These are phyloP conservation scores for Protostelium mycophagum DNA, from an alignment of 78 protist genomes.

Conservation along the genomic window DNA sequence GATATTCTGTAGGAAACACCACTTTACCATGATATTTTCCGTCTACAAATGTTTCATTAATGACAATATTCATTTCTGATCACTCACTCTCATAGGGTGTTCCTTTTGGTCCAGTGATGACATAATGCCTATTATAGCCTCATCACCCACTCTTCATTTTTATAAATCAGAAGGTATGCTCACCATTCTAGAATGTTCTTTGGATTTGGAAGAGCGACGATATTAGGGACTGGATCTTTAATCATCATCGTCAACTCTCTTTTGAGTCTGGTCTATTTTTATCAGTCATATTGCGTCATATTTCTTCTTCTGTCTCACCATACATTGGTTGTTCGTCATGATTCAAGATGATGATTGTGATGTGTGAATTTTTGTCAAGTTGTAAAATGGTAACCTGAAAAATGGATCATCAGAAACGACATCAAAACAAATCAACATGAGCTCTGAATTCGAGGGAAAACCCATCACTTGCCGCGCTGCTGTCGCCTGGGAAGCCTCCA, in stretches of 20 bases:
- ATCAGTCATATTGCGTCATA: too few relatives aligned
- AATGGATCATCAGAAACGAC: not conserved
- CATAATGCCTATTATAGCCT: not conserved
- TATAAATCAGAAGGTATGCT: not conserved
- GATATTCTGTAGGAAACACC: not conserved
- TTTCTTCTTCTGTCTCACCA: not conserved
- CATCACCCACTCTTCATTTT: not conserved
- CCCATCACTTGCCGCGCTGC: slow-evolving; percentile 76
- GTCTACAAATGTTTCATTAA: not conserved
- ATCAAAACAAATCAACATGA: not conserved
- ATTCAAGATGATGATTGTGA: too few relatives aligned
- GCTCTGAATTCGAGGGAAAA: slow-evolving; percentile 24
- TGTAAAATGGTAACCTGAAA: too few relatives aligned
- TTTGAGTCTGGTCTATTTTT: not conserved
- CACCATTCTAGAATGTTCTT: not conserved
- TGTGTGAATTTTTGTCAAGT: too few relatives aligned
- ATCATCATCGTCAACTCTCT: not conserved
- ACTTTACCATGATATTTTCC: not conserved
- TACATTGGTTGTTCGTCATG: not conserved
- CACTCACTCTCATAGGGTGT: not conserved
- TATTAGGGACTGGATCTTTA: not conserved
- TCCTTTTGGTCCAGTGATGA: not conserved
- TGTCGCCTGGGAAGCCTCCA: slow-evolving; percentile 60
- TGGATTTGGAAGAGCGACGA: not conserved
- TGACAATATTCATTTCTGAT: not conserved